Evolutionary conservation across 495 filamentous ascomycete genomes (phyloP).

Genomic region (Saxispiralis lemnorum): DNA sequence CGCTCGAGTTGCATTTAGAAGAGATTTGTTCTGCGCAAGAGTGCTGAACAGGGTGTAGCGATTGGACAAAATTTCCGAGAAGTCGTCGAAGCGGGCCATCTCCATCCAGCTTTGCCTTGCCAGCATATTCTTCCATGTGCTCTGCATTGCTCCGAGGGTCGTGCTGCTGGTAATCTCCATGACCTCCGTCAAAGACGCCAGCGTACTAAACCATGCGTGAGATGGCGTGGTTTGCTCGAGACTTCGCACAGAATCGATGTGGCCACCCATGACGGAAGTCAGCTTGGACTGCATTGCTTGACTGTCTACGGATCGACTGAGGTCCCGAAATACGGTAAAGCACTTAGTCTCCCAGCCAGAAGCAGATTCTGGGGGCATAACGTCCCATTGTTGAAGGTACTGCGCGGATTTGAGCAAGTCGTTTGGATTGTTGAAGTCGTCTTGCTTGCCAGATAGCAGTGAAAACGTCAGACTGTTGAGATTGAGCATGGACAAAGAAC

Average conservation of each 20-base stretch:
- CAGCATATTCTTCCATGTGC: constrained; percentile 43
- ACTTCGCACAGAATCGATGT: neutral
- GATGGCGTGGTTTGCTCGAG: neutral
- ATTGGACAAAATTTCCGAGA: constrained; percentile 62
- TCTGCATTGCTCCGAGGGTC: constrained; percentile 41
- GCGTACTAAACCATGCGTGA: constrained; percentile 32
- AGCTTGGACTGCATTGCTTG: constrained; percentile 33
- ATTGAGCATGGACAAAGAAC: constrained; percentile 46
- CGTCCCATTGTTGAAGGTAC: constrained; percentile 82
- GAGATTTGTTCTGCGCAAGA: constrained; percentile 45
- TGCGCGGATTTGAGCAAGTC: constrained; percentile 60
- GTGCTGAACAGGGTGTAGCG: constrained; percentile 67
- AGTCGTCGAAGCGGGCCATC: constrained; percentile 50
- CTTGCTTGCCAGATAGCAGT: constrained; percentile 40
- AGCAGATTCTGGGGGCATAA: constrained; percentile 46
- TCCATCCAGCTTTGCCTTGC: constrained; percentile 53
- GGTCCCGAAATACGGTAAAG: constrained; percentile 61
- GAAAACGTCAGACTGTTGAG: constrained; percentile 56
- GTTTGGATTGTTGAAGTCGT: constrained; percentile 34
- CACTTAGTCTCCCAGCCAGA: constrained; percentile 46
- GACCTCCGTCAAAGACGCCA: constrained; percentile 66
- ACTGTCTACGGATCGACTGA: constrained; percentile 48
- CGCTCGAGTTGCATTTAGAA: constrained; percentile 42
- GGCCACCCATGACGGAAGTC: constrained; percentile 25
- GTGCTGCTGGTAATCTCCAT: constrained; percentile 52